A percentile compares a stretch with the other conserved stretches of the same genome.
These are phyloP conservation scores for Kazachstania sp. DNA, from an alignment of 1,139 yeast genomes.

Conservation along the genomic window DNA sequence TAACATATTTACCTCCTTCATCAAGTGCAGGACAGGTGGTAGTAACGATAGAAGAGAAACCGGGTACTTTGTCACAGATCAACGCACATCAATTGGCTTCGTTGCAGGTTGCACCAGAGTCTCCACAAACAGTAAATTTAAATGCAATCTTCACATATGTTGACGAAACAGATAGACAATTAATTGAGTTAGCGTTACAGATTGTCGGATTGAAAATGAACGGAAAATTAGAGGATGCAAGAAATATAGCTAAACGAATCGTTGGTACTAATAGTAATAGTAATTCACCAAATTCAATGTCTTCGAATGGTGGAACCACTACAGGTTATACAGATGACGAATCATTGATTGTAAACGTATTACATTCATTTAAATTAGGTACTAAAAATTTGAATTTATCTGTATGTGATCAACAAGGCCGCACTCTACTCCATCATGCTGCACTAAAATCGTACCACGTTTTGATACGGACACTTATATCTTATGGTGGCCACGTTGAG, in stretches of 20 bases:
- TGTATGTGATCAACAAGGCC: conserved; percentile 72
- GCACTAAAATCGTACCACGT: conserved; percentile 61
- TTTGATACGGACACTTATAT: conserved; percentile 55
- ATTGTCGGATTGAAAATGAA: conserved; percentile 93
- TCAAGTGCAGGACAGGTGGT: conserved; percentile 82
- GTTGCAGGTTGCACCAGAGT: background rate
- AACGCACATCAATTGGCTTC: background rate
- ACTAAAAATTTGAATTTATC: conserved; percentile 54
- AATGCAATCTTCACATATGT: conserved; percentile 65
- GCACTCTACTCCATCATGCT: conserved; percentile 78
- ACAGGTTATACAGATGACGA: conserved; percentile 41
- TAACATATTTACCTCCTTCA: conserved; percentile 89
- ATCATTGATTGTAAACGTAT: conserved; percentile 52
- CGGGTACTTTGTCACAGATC: background rate
- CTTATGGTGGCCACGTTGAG: conserved; percentile 75
- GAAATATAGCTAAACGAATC: conserved; percentile 78
- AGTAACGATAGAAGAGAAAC: conserved; percentile 60
- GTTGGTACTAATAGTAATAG: conserved; percentile 44
- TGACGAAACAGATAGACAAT: conserved; percentile 87
- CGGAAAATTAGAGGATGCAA: conserved; percentile 87
- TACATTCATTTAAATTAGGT: conserved; percentile 43
- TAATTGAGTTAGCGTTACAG: conserved; percentile 86
- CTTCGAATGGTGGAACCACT: background rate
- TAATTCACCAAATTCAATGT: conserved; percentile 1
- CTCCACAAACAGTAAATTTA: background rate